A percentile compares a stretch with the other conserved stretches of the same genome.
These are phyloP conservation scores for Aspergillus sp. DNA, from an alignment of 2,329 filamentous ascomycete genomes.

Conservation along the genomic window DNA sequence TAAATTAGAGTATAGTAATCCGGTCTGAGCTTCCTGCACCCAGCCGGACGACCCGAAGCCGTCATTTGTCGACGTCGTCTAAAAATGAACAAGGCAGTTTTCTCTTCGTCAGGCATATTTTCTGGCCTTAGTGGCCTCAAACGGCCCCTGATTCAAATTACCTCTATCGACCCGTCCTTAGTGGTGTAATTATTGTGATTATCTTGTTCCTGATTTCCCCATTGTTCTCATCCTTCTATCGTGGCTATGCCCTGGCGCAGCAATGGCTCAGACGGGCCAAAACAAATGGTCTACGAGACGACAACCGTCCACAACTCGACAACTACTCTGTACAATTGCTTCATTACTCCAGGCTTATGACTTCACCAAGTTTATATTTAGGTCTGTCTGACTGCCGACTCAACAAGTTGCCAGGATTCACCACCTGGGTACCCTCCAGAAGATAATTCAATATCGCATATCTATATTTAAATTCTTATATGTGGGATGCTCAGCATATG, in stretches of 20 bases:
- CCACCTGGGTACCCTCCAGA: too few relatives aligned
- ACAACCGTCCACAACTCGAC: slow-evolving; percentile 6
- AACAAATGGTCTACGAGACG: slow-evolving; percentile 11
- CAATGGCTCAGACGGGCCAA: slow-evolving; percentile 16
- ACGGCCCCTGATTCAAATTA: slow-evolving; percentile 2
- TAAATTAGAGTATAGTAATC: not conserved
- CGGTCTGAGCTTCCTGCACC: not conserved
- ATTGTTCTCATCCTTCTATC: not conserved
- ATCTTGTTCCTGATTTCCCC: not conserved
- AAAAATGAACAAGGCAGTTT: slow-evolving; percentile 14
- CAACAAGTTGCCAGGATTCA: too few relatives aligned
- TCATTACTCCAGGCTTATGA: not conserved
- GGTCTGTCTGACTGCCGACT: not conserved
- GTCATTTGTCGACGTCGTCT: not conserved
- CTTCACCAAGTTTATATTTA: not conserved
- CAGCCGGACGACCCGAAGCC: slow-evolving; percentile 6
- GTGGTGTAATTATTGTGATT: not conserved
- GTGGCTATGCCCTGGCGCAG: slow-evolving; percentile 27
- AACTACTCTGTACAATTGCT: not conserved
- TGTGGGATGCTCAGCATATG: slow-evolving; percentile 1
- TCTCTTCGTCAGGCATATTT: slow-evolving; percentile 14
- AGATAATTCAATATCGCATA: not conserved
- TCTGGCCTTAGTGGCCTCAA: slow-evolving; percentile 4
- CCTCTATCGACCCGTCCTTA: not conserved
- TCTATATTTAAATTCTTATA: slow-evolving; percentile 9